phyloP scores from a whole-genome alignment of 495 filamentous ascomycete genomes.

The Aeminium ludgeri region DNA sequence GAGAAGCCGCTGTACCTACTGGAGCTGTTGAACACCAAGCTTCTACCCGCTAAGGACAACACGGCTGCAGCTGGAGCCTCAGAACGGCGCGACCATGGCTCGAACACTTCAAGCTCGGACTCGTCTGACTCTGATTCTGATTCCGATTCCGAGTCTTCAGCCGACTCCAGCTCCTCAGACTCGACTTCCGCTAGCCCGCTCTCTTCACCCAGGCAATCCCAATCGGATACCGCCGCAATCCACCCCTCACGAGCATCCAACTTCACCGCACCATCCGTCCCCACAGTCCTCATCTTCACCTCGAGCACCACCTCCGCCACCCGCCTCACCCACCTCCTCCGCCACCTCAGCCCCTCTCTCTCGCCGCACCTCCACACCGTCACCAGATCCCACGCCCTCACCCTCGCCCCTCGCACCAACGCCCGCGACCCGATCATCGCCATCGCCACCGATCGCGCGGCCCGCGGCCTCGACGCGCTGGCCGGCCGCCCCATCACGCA shows the following conservation, averaged over 20 bases:
- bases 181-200: slow-evolving; percentile 13
- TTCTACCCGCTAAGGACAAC: slow-evolving; percentile 6
- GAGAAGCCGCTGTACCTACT: slow-evolving; percentile 75
- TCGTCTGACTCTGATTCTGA: slow-evolving; percentile 20
- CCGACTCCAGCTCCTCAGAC: no score
- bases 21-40: slow-evolving; percentile 33
- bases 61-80: not conserved
- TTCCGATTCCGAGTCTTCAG: no score
- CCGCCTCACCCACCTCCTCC: slow-evolving; percentile 63
- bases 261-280: slow-evolving; percentile 1
- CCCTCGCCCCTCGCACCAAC: not conserved
- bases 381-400: slow-evolving; percentile 34
- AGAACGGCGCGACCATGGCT: slow-evolving; percentile 14
- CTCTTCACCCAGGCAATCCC: not conserved
- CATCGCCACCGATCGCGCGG: slow-evolving; percentile 79
- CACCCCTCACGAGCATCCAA: slow-evolving; percentile 11
- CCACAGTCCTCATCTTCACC: slow-evolving; percentile 61
- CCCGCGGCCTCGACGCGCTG: slow-evolving; percentile 77
- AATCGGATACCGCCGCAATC: slow-evolving; percentile 7
- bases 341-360: slow-evolving; percentile 43
- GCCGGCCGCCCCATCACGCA: slow-evolving; percentile 37
- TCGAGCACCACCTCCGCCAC: slow-evolving; percentile 71
- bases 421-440: slow-evolving; percentile 46
- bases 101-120: no score
- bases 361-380: slow-evolving; percentile 46